phyloP scores from a whole-genome alignment of 257 asterid species.

The Solanum gandarillasii region DNA sequence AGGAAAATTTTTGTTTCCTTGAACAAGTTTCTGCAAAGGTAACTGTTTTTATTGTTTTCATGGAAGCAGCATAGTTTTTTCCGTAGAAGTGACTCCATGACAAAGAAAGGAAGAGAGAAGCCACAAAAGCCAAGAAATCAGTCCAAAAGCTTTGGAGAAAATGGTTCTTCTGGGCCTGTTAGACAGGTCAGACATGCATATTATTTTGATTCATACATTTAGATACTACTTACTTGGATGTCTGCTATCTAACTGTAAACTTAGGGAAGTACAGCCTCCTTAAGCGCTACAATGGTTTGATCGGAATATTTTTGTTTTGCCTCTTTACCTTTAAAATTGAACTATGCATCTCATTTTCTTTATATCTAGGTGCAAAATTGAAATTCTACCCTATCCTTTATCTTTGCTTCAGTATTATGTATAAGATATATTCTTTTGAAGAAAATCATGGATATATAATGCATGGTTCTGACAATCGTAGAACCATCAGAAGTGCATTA shows the following conservation, averaged over 20 bases:
- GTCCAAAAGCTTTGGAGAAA: constrained; percentile 35
- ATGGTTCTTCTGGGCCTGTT: constrained; percentile 37
- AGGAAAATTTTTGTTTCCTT: background rate
- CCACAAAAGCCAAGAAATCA: constrained; percentile 10
- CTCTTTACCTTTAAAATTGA: background rate
- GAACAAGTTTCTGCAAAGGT: background rate
- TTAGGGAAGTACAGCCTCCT: background rate
- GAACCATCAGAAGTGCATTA: background rate
- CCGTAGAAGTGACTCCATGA: constrained; percentile 18
- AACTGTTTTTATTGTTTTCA: background rate
- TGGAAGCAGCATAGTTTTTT: constrained; percentile 12
- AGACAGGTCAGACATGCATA: constrained; percentile 41
- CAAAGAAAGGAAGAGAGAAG: constrained; percentile 13
- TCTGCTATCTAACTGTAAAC: background rate
- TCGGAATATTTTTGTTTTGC: background rate
- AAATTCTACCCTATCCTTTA: background rate
- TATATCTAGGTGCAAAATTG: background rate
- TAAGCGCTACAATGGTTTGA: background rate
- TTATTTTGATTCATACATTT: background rate
- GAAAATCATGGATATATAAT: background rate
- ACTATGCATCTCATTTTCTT: background rate
- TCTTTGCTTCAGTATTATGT: background rate
- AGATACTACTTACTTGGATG: background rate
- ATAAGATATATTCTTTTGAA: background rate
- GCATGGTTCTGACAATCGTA: background rate